Conservation (phyloP, 495 filamentous ascomycete species). For the Polyplosphaeria fusca region DNA sequence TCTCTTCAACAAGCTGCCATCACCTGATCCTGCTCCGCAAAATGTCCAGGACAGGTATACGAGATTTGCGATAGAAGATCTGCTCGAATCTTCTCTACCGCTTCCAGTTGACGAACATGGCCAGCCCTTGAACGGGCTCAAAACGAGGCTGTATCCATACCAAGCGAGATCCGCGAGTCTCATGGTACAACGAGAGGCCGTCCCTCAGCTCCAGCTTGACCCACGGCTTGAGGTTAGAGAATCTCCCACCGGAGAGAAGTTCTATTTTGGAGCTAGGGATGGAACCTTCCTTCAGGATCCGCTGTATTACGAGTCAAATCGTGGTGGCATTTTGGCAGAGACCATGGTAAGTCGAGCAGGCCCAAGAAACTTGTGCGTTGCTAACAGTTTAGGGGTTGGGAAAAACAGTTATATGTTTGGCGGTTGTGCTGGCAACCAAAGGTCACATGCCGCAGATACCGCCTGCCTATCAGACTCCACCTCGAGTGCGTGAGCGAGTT, state of each 20-base stretch:
- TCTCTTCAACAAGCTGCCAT: constrained; percentile 80
- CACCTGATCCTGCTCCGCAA: constrained; percentile 60
- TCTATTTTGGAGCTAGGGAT: constrained; percentile 69
- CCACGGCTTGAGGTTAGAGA: constrained; percentile 60
- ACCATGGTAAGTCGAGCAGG: constrained; percentile 65
- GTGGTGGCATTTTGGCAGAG: constrained; percentile 74
- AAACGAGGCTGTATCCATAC: constrained; percentile 68
- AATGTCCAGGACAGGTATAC: constrained; percentile 54
- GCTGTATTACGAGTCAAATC: constrained; percentile 67
- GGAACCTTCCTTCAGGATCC: constrained; percentile 60
- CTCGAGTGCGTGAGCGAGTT: constrained; percentile 26
- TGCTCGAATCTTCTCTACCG: constrained; percentile 53
- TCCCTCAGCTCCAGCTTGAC: constrained; percentile 64
- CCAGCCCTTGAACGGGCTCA: constrained; percentile 50
- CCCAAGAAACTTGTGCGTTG: no score
- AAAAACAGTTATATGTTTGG: constrained; percentile 85
- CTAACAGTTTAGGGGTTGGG: constrained; percentile 53
- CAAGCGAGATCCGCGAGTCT: constrained; percentile 77
- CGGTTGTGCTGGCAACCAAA: constrained; percentile 76
- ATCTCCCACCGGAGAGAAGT: constrained; percentile 60
- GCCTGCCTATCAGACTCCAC: constrained; percentile 53
- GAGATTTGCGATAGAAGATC: constrained; percentile 56
- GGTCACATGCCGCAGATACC: constrained; percentile 66
- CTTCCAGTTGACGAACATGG: constrained; percentile 32
- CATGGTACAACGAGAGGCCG: constrained; percentile 80